phyloP scores from a whole-genome alignment of 805 yeast genomes.

The Wickerhamomyces silvicola region DNA sequence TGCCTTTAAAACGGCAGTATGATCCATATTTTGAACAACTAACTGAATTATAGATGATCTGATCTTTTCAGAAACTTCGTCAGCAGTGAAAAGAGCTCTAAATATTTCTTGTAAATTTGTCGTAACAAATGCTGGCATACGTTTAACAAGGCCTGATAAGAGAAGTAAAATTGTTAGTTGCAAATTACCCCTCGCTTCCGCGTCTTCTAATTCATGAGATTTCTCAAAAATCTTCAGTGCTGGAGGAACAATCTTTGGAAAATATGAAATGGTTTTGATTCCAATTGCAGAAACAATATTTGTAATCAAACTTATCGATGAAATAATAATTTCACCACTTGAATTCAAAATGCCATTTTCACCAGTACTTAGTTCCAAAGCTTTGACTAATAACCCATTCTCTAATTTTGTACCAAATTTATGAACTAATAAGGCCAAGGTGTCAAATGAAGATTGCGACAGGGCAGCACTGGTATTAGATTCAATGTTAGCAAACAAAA shows the following conservation, averaged over 20 bases:
- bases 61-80: slow-evolving; percentile 50
- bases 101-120: slow-evolving; percentile 63
- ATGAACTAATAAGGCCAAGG: slow-evolving; percentile 54
- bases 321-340: slow-evolving; percentile 58
- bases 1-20: slow-evolving; percentile 53
- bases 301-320: slow-evolving; percentile 68
- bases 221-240: slow-evolving; percentile 53
- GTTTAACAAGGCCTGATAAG: slow-evolving; percentile 67
- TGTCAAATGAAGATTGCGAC: slow-evolving; percentile 64
- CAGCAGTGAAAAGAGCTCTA: slow-evolving; percentile 48
- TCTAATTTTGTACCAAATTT: slow-evolving; percentile 53
- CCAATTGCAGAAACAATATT: slow-evolving; percentile 71
- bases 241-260: slow-evolving; percentile 80
- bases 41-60: slow-evolving; percentile 58
- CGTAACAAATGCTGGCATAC: slow-evolving; percentile 79
- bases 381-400: slow-evolving; percentile 37
- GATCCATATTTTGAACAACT: slow-evolving; percentile 61
- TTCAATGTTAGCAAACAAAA: slow-evolving; percentile 36
- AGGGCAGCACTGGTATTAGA: slow-evolving; percentile 33
- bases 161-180: slow-evolving; percentile 70
- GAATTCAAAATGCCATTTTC: slow-evolving; percentile 46
- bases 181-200: slow-evolving; percentile 30
- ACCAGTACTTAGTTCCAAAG: slow-evolving; percentile 46
- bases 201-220: slow-evolving; percentile 15
- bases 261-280: slow-evolving; percentile 75